phyloP scores from a whole-genome alignment of 306 rosid genomes.

The Notholithocarpus densiflorus region DNA sequence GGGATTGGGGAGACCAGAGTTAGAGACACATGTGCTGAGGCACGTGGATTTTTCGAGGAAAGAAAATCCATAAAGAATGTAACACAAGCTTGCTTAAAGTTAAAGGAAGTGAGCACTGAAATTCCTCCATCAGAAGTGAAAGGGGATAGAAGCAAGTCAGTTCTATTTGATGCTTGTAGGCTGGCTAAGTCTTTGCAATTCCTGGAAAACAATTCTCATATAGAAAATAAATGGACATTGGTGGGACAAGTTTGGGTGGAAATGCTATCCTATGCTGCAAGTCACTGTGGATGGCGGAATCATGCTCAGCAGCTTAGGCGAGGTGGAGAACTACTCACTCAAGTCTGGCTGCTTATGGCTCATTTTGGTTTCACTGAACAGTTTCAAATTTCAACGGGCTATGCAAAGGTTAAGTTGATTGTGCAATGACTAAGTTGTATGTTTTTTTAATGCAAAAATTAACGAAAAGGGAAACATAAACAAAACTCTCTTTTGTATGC shows the following conservation, averaged over 20 bases:
- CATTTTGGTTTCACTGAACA: neutral
- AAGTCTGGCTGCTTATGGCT: too few species aligned
- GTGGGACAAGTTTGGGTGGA: constrained; percentile 24
- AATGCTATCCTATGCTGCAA: constrained; percentile 27
- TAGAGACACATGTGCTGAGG: constrained; percentile 40
- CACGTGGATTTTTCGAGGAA: constrained; percentile 9
- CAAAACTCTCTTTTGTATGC: too few species aligned
- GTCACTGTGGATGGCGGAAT: constrained; percentile 12
- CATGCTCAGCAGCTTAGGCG: neutral
- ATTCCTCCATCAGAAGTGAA: constrained; percentile 24
- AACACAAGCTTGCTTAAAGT: neutral
- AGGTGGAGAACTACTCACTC: too few species aligned
- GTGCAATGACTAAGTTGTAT: neutral
- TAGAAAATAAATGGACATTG: constrained; percentile 12
- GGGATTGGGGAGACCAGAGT: constrained; percentile 29
- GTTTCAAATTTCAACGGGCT: too few species aligned
- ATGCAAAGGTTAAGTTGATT: constrained; percentile 19
- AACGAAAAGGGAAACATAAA: too few species aligned
- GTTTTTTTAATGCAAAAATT: too few species aligned
- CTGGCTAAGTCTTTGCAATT: neutral
- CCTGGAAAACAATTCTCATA: neutral
- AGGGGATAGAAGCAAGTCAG: constrained; percentile 34
- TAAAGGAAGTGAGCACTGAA: neutral
- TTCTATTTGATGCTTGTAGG: constrained; percentile 25
- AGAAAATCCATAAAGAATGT: neutral